Evolutionary conservation across 2,329 filamentous ascomycete species (phyloP).

Genomic region (Curvularia hawaiiensis): DNA sequence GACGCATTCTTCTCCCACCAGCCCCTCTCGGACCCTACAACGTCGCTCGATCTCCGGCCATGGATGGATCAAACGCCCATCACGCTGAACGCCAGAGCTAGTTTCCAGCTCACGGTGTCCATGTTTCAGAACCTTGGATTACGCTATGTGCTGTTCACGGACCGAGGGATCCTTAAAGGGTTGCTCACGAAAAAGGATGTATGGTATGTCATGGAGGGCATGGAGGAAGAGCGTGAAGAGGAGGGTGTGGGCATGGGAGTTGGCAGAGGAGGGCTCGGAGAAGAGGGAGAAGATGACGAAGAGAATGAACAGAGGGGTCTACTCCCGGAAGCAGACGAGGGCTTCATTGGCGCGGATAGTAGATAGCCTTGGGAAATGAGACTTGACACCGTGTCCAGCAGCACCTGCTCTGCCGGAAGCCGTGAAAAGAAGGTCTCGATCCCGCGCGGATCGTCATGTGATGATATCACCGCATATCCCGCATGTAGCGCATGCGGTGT

Average conservation of each 20-base stretch:
- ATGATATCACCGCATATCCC: slow-evolving; percentile 6
- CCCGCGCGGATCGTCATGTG: background rate
- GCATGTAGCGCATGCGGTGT: slow-evolving; percentile 5
- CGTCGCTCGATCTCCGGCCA: slow-evolving; percentile 83
- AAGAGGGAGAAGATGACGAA: slow-evolving; percentile 35
- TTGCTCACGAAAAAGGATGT: slow-evolving; percentile 97
- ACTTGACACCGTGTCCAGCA: slow-evolving; percentile 6
- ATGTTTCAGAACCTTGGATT: slow-evolving; percentile 96
- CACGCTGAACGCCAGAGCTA: slow-evolving; percentile 77
- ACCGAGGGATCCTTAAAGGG: slow-evolving; percentile 80
- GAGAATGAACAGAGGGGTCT: slow-evolving; percentile 49
- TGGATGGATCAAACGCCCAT: slow-evolving; percentile 99
- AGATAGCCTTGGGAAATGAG: slow-evolving; percentile 11
- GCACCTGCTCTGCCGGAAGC: background rate
- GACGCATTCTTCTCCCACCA: slow-evolving; percentile 86
- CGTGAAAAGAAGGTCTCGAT: slow-evolving; percentile 1
- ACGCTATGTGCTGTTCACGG: slow-evolving; percentile 85
- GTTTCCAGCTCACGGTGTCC: slow-evolving; percentile 81
- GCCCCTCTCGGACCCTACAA: slow-evolving; percentile 72
- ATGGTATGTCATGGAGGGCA: slow-evolving; percentile 84
- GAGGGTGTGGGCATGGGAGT: slow-evolving; percentile 42
- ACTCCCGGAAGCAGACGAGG: slow-evolving; percentile 35
- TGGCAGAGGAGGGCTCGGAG: slow-evolving; percentile 40
- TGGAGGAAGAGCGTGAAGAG: slow-evolving; percentile 41
- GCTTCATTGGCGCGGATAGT: slow-evolving; percentile 22